Evolutionary conservation across 225 moss, liverwort and hornwort species (phyloP).

Genomic region (Marchantia paleacea): DNA sequence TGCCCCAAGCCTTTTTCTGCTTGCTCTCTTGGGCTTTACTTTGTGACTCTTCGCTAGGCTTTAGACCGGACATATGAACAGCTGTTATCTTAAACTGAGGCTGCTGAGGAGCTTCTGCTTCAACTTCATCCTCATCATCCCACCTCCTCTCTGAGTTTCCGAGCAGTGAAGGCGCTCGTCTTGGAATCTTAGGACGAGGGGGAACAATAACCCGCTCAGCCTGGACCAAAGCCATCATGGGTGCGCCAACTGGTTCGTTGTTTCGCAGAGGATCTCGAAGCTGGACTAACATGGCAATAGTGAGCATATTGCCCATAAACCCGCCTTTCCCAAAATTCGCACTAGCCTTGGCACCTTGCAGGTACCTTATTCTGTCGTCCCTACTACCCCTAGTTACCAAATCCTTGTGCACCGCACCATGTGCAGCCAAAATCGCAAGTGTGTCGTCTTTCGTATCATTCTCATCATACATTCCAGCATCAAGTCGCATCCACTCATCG

Average conservation of each 20-base stretch:
- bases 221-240: slow-evolving; percentile 99
- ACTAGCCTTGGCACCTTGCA: slow-evolving; percentile 56
- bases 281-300: slow-evolving; percentile 93
- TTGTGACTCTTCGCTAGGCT: slow-evolving; percentile 54
- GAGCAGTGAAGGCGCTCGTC: slow-evolving; percentile 63
- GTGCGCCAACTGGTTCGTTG: slow-evolving; percentile 91
- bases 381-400: slow-evolving; percentile 60
- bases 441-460: slow-evolving; percentile 61
- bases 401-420: slow-evolving; percentile 77
- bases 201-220: slow-evolving; percentile 90
- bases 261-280: slow-evolving; percentile 89
- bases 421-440: slow-evolving; percentile 76
- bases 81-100: slow-evolving; percentile 80
- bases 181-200: slow-evolving; percentile 66
- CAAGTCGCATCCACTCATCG: slow-evolving; percentile 97
- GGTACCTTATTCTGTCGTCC: slow-evolving; percentile 50
- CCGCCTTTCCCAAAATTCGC: slow-evolving; percentile 60
- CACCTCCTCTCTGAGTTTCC: slow-evolving; percentile 67
- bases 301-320: slow-evolving; percentile 85
- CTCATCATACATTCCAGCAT: slow-evolving; percentile 85
- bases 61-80: slow-evolving; percentile 84
- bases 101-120: slow-evolving; percentile 24
- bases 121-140: slow-evolving; percentile 54
- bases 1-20: slow-evolving; percentile 70
- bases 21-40: slow-evolving; percentile 37